phyloP scores from a whole-genome alignment of 371 early-diverging fungal genomes.

The Synchytrium microbalum region DNA sequence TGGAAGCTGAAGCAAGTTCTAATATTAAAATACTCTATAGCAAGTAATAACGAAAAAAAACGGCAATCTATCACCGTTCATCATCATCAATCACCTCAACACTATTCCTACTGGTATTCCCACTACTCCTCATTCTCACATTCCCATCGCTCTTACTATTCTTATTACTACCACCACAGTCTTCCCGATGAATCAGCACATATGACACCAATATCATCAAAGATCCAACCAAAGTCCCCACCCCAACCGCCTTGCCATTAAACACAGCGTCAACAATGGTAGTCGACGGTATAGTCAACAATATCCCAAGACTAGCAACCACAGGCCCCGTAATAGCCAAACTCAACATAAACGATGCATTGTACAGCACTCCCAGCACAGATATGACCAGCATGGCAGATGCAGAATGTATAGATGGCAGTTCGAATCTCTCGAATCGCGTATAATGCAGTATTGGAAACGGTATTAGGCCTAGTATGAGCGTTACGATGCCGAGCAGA shows the following conservation, averaged over 20 bases:
- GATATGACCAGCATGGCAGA: slow-evolving; percentile 1
- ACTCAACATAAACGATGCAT: slow-evolving; percentile 8
- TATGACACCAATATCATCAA: slow-evolving; percentile 2
- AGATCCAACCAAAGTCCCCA: slow-evolving; percentile 8
- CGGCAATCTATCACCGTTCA: too few species aligned
- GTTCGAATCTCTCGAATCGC: slow-evolving; percentile 8
- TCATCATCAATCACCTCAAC: not conserved
- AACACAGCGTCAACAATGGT: slow-evolving; percentile 9
- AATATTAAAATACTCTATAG: too few species aligned
- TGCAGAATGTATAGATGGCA: slow-evolving; percentile 6
- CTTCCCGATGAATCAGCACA: not conserved
- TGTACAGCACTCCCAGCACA: slow-evolving; percentile 12
- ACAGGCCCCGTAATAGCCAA: slow-evolving; percentile 12
- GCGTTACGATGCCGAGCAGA: slow-evolving; percentile 8
- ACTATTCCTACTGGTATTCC: not conserved
- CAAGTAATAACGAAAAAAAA: too few species aligned
- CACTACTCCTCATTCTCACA: not conserved
- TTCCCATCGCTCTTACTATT: not conserved
- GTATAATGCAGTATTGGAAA: slow-evolving; percentile 11
- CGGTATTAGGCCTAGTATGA: slow-evolving; percentile 4
- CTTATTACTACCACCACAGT: too few species aligned
- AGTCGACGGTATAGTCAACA: slow-evolving; percentile 11
- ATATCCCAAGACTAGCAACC: slow-evolving; percentile 9
- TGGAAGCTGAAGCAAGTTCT: too few species aligned
- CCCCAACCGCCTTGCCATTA: slow-evolving; percentile 3